Percentiles rank a stretch among this genome's conserved stretches.
phyloP scores from a whole-genome alignment of 305 asterid genomes.

The Fraxinus baroniana region DNA sequence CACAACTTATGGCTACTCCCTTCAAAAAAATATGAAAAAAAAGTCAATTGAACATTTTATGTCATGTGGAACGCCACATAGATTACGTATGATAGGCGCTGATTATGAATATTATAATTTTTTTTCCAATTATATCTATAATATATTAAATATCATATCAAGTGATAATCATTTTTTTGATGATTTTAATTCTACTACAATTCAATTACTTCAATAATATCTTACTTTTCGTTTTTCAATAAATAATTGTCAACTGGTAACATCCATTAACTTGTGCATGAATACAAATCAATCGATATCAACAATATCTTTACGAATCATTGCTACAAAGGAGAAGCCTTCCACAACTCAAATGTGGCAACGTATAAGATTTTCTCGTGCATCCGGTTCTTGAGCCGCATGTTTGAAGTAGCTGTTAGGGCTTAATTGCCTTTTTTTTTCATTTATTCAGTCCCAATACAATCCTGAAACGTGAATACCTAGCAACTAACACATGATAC shows the following conservation, averaged over 20 bases:
- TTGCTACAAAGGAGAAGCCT: not conserved
- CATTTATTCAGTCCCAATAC: not conserved
- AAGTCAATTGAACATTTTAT: not conserved
- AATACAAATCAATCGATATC: not conserved
- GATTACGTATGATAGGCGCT: not conserved
- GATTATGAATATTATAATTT: too few relatives aligned
- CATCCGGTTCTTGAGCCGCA: not conserved
- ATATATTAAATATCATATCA: too few relatives aligned
- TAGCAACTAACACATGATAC: not conserved
- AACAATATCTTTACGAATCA: not conserved
- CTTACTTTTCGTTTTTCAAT: too few relatives aligned
- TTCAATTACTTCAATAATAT: too few relatives aligned
- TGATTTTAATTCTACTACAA: too few relatives aligned
- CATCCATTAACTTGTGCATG: not conserved
- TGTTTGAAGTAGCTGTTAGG: not conserved
- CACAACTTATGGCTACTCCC: not conserved
- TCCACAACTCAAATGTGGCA: not conserved
- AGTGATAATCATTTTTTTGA: too few relatives aligned
- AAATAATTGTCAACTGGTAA: not conserved
- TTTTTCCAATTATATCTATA: not conserved
- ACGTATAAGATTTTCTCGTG: not conserved
- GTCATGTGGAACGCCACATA: not conserved
- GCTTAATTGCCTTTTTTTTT: not conserved
- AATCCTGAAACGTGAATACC: not conserved
- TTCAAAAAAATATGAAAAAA: not conserved